Base-by-base conservation (phyloP, 345 rosid genomes). In the Corchorus capsularis region DNA sequence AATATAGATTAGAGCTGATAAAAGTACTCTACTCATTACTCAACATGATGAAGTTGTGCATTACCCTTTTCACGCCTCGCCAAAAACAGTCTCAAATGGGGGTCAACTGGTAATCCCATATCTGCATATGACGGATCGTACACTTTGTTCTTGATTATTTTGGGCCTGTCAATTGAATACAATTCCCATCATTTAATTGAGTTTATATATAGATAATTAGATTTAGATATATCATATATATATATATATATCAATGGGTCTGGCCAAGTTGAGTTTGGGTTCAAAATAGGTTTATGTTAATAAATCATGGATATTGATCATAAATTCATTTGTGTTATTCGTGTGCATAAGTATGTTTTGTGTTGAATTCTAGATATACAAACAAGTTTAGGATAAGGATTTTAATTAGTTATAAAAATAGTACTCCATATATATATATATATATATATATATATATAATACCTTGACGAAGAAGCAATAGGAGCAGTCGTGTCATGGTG, bases 61-160 rank as follows among this genome's bases (percentile, higher is more conserved):
- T 27, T 68, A 71, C 77, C 76, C 16, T 59, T 45, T 0, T 41
- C 68, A 22, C 32, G 49, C 10, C 34, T 80, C 12, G 79, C 62
- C 32, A 63, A 20, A 66, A 86, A 82, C 55, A 80, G 43, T 77
- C 86, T 63, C 57, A 86, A 60, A 70, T 84, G 84, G 13, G 86
- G 89, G 45, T 86, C 87, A 22, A 82, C 39, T 4, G 87, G 89
- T 17, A 84, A 54, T 2, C 86, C 87, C 72, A 77, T 69, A 15
- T 82, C 73, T 80, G 77, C 84, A 72, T 82, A 84, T n/a, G 62
- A 43, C 12, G 87, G 86, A 73, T 86, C 86, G 35, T 86, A 86
- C 8, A 82, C 8, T 55, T 52, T 39, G 70, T 75, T 78, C 60
- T 47, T 49, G 9, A 34, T 37, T 7, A 22, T 5, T 80, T 79